Conservation (phyloP, 208 protist genomes). For the Leishmania braziliensis region DNA sequence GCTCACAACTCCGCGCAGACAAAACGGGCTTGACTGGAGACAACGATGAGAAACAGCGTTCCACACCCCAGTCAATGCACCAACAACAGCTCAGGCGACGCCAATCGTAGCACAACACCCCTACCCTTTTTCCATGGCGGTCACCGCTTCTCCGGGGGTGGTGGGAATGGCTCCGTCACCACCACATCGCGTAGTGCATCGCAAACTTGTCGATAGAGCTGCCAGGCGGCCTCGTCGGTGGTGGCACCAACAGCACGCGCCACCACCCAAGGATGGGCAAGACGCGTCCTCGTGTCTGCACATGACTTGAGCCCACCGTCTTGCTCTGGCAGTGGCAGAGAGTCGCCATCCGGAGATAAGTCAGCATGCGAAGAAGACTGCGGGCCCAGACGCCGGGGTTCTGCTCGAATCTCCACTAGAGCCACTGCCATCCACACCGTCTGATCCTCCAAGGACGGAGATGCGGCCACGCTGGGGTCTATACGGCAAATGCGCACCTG, state of each 20-base stretch:
- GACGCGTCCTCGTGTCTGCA: not conserved
- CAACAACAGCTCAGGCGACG: not conserved
- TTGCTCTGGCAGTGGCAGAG: not conserved
- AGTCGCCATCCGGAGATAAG: not conserved
- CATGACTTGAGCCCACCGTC: not conserved
- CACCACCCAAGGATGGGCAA: conserved; percentile 19
- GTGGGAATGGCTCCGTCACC: no score
- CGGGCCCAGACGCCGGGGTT: not conserved
- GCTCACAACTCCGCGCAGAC: not conserved
- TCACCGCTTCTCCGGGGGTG: not conserved
- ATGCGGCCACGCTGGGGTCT: not conserved
- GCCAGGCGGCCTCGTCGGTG: conserved; percentile 13
- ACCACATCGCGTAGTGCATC: conserved; percentile 9
- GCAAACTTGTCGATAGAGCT: conserved; percentile 14
- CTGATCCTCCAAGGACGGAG: not conserved
- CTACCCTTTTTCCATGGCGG: not conserved
- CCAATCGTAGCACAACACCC: not conserved
- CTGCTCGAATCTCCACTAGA: conserved; percentile 4
- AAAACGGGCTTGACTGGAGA: not conserved
- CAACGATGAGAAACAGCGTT: not conserved
- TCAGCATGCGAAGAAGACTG: not conserved
- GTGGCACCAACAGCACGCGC: conserved; percentile 6
- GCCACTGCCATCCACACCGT: conserved; percentile 17
- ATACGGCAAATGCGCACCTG: conserved; percentile 13
- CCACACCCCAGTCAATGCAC: not conserved